Evolutionary conservation across 306 rosid species (phyloP).

Genomic region (Rosa lucieae): DNA sequence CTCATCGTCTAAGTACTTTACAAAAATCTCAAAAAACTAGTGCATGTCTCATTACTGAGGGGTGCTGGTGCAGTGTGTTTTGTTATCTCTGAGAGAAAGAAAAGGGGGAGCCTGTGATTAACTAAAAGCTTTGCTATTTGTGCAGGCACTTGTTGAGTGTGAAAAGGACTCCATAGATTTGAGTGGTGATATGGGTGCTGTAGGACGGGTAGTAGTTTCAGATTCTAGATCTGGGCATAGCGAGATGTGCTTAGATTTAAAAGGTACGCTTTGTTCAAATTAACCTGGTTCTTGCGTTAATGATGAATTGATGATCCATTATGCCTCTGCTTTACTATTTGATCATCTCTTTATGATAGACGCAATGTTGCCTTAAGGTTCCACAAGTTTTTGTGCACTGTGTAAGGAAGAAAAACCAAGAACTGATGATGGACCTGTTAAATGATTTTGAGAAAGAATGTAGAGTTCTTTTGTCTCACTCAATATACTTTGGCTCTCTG

Average conservation of each 20-base stretch:
- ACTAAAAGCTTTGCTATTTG: slow-evolving; percentile 23
- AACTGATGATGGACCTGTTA: background rate
- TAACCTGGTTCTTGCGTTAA: slow-evolving; percentile 14
- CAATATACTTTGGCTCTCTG: background rate
- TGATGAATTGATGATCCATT: slow-evolving; percentile 16
- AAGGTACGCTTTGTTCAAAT: slow-evolving; percentile 48
- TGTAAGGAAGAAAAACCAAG: background rate
- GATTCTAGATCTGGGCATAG: slow-evolving; percentile 56
- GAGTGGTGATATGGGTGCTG: slow-evolving; percentile 92
- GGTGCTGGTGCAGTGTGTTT: background rate
- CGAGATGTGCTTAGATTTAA: slow-evolving; percentile 79
- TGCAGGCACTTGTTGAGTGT: slow-evolving; percentile 90
- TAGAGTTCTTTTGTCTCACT: background rate
- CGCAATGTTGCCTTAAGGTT: background rate
- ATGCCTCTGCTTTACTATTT: background rate
- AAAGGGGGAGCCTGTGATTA: slow-evolving; percentile 18
- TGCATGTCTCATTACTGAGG: background rate
- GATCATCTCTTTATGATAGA: background rate
- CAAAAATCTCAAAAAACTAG: background rate
- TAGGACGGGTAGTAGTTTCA: slow-evolving; percentile 75
- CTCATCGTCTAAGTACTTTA: background rate
- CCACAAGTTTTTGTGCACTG: background rate
- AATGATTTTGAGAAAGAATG: background rate
- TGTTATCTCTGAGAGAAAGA: slow-evolving; percentile 1
- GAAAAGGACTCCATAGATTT: slow-evolving; percentile 92